Base-by-base conservation (phyloP, 768 basidiomycete species). In the Ramaria rubella region DNA sequence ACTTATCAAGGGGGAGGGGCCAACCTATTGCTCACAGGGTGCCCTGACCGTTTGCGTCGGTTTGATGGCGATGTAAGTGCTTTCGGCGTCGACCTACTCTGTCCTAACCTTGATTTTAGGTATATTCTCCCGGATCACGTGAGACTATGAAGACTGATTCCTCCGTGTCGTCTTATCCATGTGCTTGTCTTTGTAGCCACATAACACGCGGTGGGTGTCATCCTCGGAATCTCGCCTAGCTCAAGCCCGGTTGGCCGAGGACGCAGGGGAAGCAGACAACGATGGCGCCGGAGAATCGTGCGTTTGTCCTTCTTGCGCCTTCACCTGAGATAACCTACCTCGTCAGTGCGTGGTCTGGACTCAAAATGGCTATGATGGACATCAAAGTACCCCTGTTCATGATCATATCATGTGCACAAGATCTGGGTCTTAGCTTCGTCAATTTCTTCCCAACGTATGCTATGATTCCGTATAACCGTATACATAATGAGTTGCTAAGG, bases 201-300 rank as follows among this genome's bases (percentile, higher is more conserved):
- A 79, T 59, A 86, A 86, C 63, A 86, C 84, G 1, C 70, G 71
- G 30, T 86, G 83, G 83, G 64, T 86, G 27, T 70, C 72, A 14
- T 63, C 73, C 0, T 67, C 70, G 8, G 78, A 85, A 58, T 73
- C 75, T 24, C 76, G 74, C 26, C 72, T 86, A n/a, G 84, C 84
- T 3, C 83, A 83, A 65, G 78, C 76, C 14, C 81, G 84, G 15
- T 77, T 86, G 15, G 80, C 83, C 0, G 85, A 86, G 62, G 83
- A 86, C 63, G 81, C 79, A 6, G 82, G 83, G 2, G 83, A 85
- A 69, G 83, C 83, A 0, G 84, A 86, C 61, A 68, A 76, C 61
- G 84, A 86, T 60, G 76, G 76, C 21, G 64, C 65, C 0, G 68
- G 75, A 30, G 82, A 81, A 52, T 80, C 83, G 84, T 85, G 63